phyloP scores from a whole-genome alignment of 768 basidiomycete genomes.

The Auriscalpium orientale region DNA sequence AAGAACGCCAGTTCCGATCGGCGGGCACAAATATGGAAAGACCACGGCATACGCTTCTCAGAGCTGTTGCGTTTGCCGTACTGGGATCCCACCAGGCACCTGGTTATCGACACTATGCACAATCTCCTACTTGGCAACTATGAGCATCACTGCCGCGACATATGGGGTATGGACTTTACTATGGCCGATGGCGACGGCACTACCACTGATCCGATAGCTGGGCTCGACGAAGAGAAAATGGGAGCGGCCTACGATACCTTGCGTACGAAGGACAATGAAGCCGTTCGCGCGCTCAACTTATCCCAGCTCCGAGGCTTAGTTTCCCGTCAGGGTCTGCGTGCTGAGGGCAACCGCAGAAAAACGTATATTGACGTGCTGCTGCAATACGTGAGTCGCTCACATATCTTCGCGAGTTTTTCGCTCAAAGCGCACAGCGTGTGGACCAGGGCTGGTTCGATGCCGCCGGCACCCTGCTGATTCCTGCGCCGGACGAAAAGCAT shows the following conservation, averaged over 20 bases:
- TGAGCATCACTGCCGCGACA: constrained; percentile 22
- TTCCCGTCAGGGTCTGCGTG: too few relatives aligned
- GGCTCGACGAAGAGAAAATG: too few relatives aligned
- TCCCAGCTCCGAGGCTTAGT: not conserved
- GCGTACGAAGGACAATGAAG: not conserved
- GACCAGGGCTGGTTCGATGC: not conserved
- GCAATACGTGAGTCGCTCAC: not conserved
- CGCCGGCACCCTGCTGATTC: not conserved
- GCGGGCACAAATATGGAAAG: constrained; percentile 6
- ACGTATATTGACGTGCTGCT: not conserved
- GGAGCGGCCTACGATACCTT: too few relatives aligned
- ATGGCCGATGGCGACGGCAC: not conserved
- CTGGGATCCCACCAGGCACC: constrained; percentile 27
- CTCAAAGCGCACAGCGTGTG: not conserved
- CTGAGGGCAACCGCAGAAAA: not conserved
- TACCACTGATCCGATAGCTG: not conserved
- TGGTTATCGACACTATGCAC: constrained; percentile 36
- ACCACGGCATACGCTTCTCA: constrained; percentile 21
- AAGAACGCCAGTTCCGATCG: constrained; percentile 7
- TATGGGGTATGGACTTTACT: constrained; percentile 1
- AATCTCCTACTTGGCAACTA: constrained; percentile 28
- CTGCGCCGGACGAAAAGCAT: not conserved
- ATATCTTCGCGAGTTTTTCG: not conserved
- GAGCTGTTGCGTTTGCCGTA: constrained; percentile 30
- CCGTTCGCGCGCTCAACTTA: not conserved